Base-by-base conservation (phyloP, 164 flowering plant species). In the Buxus sempervirens region DNA sequence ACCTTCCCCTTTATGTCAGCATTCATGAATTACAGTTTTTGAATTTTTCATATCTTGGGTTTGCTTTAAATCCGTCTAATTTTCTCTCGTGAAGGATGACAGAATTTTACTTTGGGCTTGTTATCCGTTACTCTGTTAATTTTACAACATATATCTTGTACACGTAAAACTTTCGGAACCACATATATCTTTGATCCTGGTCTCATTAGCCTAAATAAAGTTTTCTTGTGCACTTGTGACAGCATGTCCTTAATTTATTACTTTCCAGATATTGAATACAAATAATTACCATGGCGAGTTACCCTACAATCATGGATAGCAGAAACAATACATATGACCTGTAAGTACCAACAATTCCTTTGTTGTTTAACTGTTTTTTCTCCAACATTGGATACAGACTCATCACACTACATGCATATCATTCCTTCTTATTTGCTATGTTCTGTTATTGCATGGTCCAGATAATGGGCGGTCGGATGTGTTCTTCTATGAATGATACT, bases 271-370 rank as follows among this genome's bases (percentile, higher is more conserved):
- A 87, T 79, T 86, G 91, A 45, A 88, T 93, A 60, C 92, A 93
- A 78, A 90, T 92, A 63, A 73, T 90, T 75, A 96, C 99, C 10
- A 88, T 92, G 97, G 99, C 97, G 48, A 92, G 99, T 78, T 96
- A 96, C 70, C 97, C 99, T 73, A 88, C 96, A 49, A 90, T 96
- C 45, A 85, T 87, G 95, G 97, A 96, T 80, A 79, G 71, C 78
- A 89, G 69, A 85, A 88, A 81, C 82, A 90, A 74, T 70, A 82
- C 90, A 20, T 96, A 89, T 79, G 99, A 96, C 64, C 85, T 96
- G 99, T 95, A 78, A 87, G 98, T 83, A 64, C 22, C 15, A n/a
- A 54, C 12, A 65, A 19, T 24, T 18, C 14, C 32, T 60, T 63
- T 61, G 5, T 18, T 27, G 0, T 7, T 26, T 48, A 45, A 20